phyloP scores from a whole-genome alignment of 345 rosid genomes.

The Nasturtium officinale region DNA sequence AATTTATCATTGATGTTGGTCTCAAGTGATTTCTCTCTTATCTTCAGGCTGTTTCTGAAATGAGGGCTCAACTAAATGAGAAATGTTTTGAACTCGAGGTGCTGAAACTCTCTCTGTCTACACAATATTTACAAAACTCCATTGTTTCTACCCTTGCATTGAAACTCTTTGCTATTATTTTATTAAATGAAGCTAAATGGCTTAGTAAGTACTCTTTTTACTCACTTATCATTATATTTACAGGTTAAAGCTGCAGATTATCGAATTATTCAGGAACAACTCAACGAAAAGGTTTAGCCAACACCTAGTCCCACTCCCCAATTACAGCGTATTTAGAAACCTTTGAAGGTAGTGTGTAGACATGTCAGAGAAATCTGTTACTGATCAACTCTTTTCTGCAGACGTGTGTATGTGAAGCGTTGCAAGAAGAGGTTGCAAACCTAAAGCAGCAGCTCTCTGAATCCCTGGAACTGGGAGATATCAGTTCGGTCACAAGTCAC shows the following conservation, averaged over 20 bases:
- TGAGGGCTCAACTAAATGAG: conserved; percentile 80
- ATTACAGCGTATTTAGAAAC: conserved; percentile 7
- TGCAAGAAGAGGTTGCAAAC: conserved; percentile 70
- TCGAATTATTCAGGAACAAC: conserved; percentile 93
- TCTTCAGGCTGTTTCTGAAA: conserved; percentile 74
- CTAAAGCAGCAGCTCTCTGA: conserved; percentile 83
- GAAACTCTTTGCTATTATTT: background rate
- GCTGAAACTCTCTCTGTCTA: conserved; percentile 35
- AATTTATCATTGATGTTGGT: conserved; percentile 1
- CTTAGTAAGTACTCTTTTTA: background rate
- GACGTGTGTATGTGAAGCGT: conserved; percentile 71
- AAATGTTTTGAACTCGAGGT: conserved; percentile 99
- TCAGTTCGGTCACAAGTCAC: conserved; percentile 28
- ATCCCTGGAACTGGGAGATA: conserved; percentile 51
- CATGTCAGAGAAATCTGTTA: conserved; percentile 28
- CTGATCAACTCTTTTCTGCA: conserved; percentile 42
- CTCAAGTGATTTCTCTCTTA: conserved; percentile 38
- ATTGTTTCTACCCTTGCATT: background rate
- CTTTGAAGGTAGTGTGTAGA: conserved; percentile 22
- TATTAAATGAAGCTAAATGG: background rate
- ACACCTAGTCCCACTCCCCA: background rate
- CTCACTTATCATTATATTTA: conserved; percentile 21
- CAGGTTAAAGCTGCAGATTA: conserved; percentile 97
- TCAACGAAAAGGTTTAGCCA: conserved; percentile 71
- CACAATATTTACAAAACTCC: conserved; percentile 10